Evolutionary conservation across 129 eudicot genomes (phyloP).

Genomic region (Heracleum sosnowskyi): DNA sequence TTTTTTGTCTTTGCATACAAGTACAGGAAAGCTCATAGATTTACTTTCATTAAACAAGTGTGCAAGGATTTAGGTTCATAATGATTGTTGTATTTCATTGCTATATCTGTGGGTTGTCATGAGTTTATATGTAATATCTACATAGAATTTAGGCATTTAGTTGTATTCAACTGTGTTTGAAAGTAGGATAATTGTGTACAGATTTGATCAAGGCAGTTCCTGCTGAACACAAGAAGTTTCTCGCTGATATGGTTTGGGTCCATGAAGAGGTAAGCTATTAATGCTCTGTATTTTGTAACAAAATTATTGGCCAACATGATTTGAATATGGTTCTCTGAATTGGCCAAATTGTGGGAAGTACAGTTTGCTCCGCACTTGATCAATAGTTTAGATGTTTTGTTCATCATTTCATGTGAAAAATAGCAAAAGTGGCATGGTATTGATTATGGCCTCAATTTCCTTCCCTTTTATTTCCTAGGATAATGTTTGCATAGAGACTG

Average conservation of each 20-base stretch:
- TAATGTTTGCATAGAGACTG: constrained; percentile 53
- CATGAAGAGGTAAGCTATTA: constrained; percentile 65
- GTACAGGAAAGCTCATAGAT: not conserved
- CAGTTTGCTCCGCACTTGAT: not conserved
- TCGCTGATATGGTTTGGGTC: constrained; percentile 80
- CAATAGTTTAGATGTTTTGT: not conserved
- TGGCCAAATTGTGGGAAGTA: not conserved
- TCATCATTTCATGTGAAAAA: not conserved
- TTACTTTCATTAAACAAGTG: not conserved
- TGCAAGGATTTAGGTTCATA: not conserved
- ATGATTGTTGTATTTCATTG: not conserved
- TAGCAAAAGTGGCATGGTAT: not conserved
- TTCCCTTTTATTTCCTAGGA: constrained; percentile 34
- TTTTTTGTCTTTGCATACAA: not conserved
- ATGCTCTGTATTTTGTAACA: not conserved
- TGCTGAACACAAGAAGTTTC: constrained; percentile 71
- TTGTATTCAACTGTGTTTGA: not conserved
- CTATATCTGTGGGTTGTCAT: not conserved
- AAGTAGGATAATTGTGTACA: constrained; percentile 17
- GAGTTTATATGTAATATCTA: not conserved
- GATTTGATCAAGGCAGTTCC: constrained; percentile 82
- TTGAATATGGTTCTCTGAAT: not conserved
- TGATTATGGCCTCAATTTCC: not conserved
- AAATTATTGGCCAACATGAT: not conserved
- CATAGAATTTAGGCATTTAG: not conserved